phyloP scores from a whole-genome alignment of 2,329 filamentous ascomycete species.

The Diaporthe amygdali region DNA sequence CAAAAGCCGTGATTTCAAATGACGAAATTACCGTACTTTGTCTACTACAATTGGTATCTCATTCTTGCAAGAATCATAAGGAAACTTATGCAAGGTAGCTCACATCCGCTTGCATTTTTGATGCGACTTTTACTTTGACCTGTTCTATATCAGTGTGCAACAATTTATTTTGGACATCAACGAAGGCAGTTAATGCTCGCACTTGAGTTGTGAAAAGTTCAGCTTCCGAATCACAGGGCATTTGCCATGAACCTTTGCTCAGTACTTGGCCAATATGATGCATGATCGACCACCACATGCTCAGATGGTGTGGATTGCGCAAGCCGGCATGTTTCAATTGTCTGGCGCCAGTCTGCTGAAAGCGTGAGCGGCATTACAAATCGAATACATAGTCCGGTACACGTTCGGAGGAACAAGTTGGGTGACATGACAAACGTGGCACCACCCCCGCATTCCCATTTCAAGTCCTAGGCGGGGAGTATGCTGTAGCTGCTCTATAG shows the following conservation, averaged over 20 bases:
- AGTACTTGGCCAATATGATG: conserved; percentile 36
- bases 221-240: conserved; percentile 55
- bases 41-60: conserved; percentile 44
- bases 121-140: not conserved
- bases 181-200: too few species aligned
- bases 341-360: conserved; percentile 28
- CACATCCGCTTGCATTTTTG: not conserved
- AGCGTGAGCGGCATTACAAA: not conserved
- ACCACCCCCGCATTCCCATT: not conserved
- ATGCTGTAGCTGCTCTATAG: not conserved
- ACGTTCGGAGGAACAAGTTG: not conserved
- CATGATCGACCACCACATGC: conserved; percentile 41
- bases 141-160: too few species aligned
- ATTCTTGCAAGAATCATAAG: conserved; percentile 55
- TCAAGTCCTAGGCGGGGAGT: not conserved
- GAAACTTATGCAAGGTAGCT: conserved; percentile 43
- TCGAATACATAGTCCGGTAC: not conserved
- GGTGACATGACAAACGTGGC: not conserved
- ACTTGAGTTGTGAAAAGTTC: too few species aligned
- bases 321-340: not conserved
- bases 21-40: conserved; percentile 37
- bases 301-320: conserved; percentile 41
- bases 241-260: conserved; percentile 41
- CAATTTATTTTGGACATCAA: too few species aligned
- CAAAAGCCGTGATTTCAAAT: conserved; percentile 50